phyloP scores from a whole-genome alignment of 192 early-diverging fungal species.

The Rhizophagus clarus region DNA sequence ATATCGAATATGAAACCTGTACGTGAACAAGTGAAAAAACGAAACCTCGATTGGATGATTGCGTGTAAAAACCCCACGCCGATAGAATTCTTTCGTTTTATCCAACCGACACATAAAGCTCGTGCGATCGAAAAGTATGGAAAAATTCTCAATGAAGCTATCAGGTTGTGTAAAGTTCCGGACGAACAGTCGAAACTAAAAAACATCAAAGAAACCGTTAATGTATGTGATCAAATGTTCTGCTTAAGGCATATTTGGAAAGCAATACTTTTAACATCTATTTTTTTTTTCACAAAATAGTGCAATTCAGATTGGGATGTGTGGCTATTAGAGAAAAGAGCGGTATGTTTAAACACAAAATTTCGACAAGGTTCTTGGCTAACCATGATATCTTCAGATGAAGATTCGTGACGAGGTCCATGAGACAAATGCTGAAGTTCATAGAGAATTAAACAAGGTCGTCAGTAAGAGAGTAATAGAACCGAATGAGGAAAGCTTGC shows the following conservation, averaged over 20 bases:
- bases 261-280: constrained; percentile 9
- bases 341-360: constrained; percentile 18
- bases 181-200: constrained; percentile 12
- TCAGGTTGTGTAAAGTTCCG: neutral
- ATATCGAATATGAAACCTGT: neutral
- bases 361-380: constrained; percentile 2
- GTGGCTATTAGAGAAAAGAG: constrained; percentile 21
- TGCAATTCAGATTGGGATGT: constrained; percentile 24
- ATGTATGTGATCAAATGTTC: constrained; percentile 25
- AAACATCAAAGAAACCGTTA: constrained; percentile 23
- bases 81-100: constrained; percentile 28
- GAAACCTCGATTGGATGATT: constrained; percentile 21
- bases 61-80: constrained; percentile 16
- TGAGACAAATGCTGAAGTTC: constrained; percentile 23
- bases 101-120: constrained; percentile 9
- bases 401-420: constrained; percentile 21
- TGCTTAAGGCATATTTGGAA: constrained; percentile 10
- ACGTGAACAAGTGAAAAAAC: neutral
- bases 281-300: constrained; percentile 21
- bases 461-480: neutral
- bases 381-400: constrained; percentile 27
- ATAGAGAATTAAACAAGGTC: constrained; percentile 15
- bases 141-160: constrained; percentile 2
- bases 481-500: neutral
- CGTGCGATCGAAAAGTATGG: constrained; percentile 14